Percentiles rank a stretch among this genome's conserved stretches.
phyloP scores from a whole-genome alignment of 2,329 filamentous ascomycete genomes.

The Diaporthe sp. region DNA sequence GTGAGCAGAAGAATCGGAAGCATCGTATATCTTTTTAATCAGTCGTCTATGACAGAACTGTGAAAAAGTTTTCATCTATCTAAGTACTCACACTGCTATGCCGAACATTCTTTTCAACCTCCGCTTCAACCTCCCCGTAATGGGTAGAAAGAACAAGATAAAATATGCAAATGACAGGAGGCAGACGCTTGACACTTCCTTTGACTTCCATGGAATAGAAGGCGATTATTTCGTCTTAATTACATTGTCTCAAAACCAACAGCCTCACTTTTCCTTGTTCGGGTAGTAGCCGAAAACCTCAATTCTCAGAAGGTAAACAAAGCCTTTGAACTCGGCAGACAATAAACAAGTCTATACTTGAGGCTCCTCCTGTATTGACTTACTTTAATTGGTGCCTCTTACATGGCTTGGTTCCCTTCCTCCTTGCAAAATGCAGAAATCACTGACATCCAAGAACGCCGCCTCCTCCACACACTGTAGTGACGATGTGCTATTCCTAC shows the following conservation, averaged over 20 bases:
- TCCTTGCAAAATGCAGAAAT: neutral
- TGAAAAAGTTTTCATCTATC: neutral
- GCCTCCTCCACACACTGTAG: neutral
- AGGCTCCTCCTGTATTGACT: neutral
- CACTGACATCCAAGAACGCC: neutral
- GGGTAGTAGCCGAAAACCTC: neutral
- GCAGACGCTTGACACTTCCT: too few species aligned
- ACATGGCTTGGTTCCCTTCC: too few species aligned
- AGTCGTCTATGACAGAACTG: neutral
- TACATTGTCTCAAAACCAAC: neutral
- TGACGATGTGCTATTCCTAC: neutral
- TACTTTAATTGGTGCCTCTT: neutral
- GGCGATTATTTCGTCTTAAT: too few species aligned
- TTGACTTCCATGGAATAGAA: neutral
- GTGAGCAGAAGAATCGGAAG: too few species aligned
- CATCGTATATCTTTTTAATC: neutral
- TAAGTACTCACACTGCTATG: accelerated
- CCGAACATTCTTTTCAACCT: neutral
- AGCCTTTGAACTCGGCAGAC: neutral
- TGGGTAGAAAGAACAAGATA: neutral
- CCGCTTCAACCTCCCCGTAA: too few species aligned
- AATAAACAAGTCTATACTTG: neutral
- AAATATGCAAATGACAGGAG: neutral
- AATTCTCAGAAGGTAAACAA: neutral
- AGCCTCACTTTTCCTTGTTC: neutral